A percentile compares a stretch with the other conserved stretches of the same genome.
These are phyloP conservation scores for Takakia lepidozioides DNA, from an alignment of 225 moss, liverwort and hornwort species.

Conservation along the genomic window DNA sequence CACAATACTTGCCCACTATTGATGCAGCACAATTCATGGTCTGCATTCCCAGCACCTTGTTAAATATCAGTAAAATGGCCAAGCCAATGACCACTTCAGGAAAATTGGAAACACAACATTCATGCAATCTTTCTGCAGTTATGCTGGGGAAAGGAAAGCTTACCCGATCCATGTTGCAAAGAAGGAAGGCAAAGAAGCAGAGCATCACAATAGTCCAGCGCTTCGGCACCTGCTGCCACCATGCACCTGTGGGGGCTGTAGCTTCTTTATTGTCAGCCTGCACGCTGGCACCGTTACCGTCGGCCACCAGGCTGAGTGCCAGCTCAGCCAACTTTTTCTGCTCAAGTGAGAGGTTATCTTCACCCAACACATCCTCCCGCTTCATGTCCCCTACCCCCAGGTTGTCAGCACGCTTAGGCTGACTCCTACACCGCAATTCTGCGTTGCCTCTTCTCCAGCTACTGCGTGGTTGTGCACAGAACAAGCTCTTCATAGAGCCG, in stretches of 20 bases:
- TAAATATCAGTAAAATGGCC: too few species aligned
- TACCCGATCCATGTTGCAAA: slow-evolving; percentile 99
- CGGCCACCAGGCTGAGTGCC: slow-evolving; percentile 2
- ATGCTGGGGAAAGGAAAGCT: slow-evolving; percentile 6
- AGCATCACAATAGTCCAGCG: slow-evolving; percentile 78
- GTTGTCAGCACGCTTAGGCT: slow-evolving; percentile 22
- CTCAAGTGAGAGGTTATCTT: slow-evolving; percentile 5
- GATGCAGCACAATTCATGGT: too few species aligned
- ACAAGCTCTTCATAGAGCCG: slow-evolving; percentile 1
- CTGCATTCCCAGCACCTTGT: too few species aligned
- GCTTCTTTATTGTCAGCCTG: slow-evolving; percentile 4
- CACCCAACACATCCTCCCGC: not conserved
- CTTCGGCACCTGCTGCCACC: slow-evolving; percentile 57
- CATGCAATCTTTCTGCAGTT: not conserved
- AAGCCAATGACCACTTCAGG: too few species aligned
- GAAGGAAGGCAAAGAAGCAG: slow-evolving; percentile 89
- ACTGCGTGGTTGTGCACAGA: not conserved
- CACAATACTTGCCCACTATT: too few species aligned
- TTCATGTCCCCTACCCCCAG: slow-evolving; percentile 18
- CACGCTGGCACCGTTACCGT: slow-evolving; percentile 16
- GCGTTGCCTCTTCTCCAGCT: too few species aligned
- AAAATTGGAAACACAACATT: not conserved
- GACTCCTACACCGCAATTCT: slow-evolving; percentile 37
- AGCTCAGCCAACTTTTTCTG: slow-evolving; percentile 3
- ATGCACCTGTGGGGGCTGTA: slow-evolving; percentile 7